Base-by-base conservation (phyloP, 1,284 basidiomycete species). In the Puccinia horiana region DNA sequence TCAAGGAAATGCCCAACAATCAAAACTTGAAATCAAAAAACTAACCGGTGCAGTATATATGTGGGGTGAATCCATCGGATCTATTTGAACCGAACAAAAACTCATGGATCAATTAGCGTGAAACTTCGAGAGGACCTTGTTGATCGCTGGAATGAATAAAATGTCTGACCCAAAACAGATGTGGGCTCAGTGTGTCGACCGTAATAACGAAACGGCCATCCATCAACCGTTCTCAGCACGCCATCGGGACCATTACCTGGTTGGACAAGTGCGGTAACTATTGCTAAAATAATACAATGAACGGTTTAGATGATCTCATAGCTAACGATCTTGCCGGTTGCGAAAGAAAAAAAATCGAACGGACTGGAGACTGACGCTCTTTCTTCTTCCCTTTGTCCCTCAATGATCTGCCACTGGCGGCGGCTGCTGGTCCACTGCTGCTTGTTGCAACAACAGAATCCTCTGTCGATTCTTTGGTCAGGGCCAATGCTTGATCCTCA, bases 201-300 rank as follows among this genome's bases (percentile, higher is more conserved):
- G 49, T 82, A 82, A 40, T 82, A 82, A 37, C 80, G 72, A 44
- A 82, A 82, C 44, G 80, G 80, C 80, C 80, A 82, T 29, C 80
- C 80, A 58, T 82, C 63, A 49, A 81, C 69, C 32, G 80, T 82
- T 20, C 80, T 63, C 47, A 82, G 56, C 29, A 74, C 61, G 6
- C 73, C 73, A 67, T 67, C 73, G 49, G 72, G 44, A 52, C 72
- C 73, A 58, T 75, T 82, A 11, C 61, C 80, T n/a, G 73, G 56
- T 52, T 75, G 73, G 35, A 82, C 72, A 63, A 76, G 54, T 44
- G 79, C 54, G 32, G 72, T 74, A 29, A 73, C 70, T 32, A 72
- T 52, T 20, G 56, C 78, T 80, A 40, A 29, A 74, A 35, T n/a
- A 32, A 56, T 16, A 56, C 40, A 44, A 47, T 56, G 37, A 54